Conservation (phyloP, 2,329 filamentous ascomycete species). For the Epichloe amarillans region DNA sequence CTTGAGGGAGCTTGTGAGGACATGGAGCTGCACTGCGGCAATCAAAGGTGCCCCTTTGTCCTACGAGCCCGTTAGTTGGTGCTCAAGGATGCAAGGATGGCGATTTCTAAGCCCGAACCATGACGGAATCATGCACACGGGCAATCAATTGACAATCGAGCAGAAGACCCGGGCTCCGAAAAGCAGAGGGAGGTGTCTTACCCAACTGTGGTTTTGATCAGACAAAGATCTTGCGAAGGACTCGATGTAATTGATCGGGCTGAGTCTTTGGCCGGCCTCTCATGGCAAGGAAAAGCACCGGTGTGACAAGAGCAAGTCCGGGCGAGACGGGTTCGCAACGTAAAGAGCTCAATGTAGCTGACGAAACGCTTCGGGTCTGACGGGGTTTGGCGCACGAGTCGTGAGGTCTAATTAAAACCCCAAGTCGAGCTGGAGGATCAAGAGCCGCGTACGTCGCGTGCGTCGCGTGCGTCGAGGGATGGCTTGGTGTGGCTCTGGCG, state of each 20-base stretch:
- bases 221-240: background rate
- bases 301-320: background rate
- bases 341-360: background rate
- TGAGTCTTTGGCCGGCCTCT: background rate
- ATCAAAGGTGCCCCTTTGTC: slow-evolving; percentile 8
- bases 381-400: background rate
- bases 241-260: background rate
- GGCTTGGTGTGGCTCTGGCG: background rate
- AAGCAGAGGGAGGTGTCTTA: background rate
- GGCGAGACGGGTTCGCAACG: background rate
- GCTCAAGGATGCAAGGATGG: background rate
- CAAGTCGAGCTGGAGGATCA: background rate
- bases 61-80: background rate
- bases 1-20: slow-evolving; percentile 18
- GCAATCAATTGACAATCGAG: background rate
- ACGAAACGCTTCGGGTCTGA: background rate
- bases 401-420: background rate
- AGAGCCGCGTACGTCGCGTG: background rate
- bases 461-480: too few relatives aligned
- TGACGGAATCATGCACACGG: background rate
- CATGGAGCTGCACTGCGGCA: slow-evolving; percentile 19
- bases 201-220: background rate
- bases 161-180: background rate
- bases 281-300: background rate
- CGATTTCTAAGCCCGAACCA: background rate